Evolutionary conservation across 164 flowering plant species (phyloP), one percentile per base, ranked within the genome.

Genomic region (Aristolochia californica): DNA sequence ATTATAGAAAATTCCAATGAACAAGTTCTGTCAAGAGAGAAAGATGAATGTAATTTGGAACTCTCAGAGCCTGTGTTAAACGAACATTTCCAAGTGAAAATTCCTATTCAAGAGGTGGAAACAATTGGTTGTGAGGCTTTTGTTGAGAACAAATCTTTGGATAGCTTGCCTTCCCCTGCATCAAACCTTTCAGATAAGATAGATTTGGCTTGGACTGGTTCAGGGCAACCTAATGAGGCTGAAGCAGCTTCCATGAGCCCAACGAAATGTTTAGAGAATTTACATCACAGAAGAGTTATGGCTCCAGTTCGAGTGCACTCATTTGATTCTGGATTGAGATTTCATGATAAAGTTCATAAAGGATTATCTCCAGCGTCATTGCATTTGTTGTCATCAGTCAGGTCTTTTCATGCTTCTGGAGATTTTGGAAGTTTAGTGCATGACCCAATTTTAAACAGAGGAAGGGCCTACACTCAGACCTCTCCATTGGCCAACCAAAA

Each of bases 191-290:
- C 99, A 16, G 96, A 94, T 57, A 76, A 80, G 74, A 94, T 94
- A 58, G 97, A 94, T 68, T 86, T 80, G 56, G 93, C 85, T 25
- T 94, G 97, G 99, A 83, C 84, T 2, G 99, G 99, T 30, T 70
- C 77, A 15, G 78, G 73, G 34, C 77, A 66, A 60, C 44, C 66
- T 62, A 63, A 78, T 67, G 62, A 71, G 62, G 27, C 23, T 43
- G 61, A 68, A 61, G 53, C 63, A 65, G 73, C 64, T 43, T 50
- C 64, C 26, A 63, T 50, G 53, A 66, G 58, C 55, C 62, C 60
- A 26, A 50, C 57, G 23, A 69, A 60, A 56, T 74, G 67, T 58
- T 50, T 48, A 43, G 83, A 79, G 27, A 75, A 64, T 68, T 72
- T 70, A 18, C 68, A 73, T 21, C 45, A 63, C 18, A 74, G 66